These are phyloP conservation scores for Solioccasus polychromus DNA, from an alignment of 768 basidiomycete genomes.

Conservation along the genomic window DNA sequence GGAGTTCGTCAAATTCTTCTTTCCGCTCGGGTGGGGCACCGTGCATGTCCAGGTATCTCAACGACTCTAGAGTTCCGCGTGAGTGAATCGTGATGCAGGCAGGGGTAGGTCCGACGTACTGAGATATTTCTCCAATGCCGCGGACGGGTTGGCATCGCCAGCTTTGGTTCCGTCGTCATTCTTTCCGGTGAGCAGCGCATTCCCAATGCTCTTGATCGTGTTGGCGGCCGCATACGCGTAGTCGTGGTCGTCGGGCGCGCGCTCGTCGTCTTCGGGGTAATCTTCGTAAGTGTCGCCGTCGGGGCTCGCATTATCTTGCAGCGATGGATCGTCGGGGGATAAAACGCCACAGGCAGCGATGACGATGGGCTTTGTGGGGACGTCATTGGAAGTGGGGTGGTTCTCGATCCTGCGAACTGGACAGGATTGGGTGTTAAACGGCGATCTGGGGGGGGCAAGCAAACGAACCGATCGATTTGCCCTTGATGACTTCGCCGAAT, in stretches of 20 bases:
- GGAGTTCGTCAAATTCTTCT: conserved; percentile 62
- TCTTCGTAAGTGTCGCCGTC: conserved; percentile 79
- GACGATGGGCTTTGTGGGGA: conserved; percentile 63
- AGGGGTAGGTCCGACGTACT: conserved; percentile 49
- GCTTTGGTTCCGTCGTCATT: conserved; percentile 43
- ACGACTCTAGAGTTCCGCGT: conserved; percentile 53
- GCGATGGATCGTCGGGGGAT: conserved; percentile 62
- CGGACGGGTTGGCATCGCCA: conserved; percentile 28
- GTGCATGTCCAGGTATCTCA: conserved; percentile 89
- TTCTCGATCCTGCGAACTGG: conserved; percentile 79
- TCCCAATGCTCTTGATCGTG: conserved; percentile 76
- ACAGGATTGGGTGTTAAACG: neutral
- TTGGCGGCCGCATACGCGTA: conserved; percentile 71
- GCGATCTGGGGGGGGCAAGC: neutral
- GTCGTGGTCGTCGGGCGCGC: conserved; percentile 65
- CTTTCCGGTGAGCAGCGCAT: conserved; percentile 74
- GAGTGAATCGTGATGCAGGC: neutral
- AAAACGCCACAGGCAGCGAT: conserved; percentile 85
- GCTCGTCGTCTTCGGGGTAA: conserved; percentile 83
- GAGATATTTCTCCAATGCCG: conserved; percentile 81
- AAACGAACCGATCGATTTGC: conserved; percentile 68
- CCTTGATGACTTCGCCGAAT: conserved; percentile 83
- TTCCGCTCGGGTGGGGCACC: conserved; percentile 57
- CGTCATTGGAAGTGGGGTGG: conserved; percentile 65
- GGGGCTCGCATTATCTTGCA: conserved; percentile 35